phyloP scores from a whole-genome alignment of 805 yeast species.

The Saturnispora zaruensis region DNA sequence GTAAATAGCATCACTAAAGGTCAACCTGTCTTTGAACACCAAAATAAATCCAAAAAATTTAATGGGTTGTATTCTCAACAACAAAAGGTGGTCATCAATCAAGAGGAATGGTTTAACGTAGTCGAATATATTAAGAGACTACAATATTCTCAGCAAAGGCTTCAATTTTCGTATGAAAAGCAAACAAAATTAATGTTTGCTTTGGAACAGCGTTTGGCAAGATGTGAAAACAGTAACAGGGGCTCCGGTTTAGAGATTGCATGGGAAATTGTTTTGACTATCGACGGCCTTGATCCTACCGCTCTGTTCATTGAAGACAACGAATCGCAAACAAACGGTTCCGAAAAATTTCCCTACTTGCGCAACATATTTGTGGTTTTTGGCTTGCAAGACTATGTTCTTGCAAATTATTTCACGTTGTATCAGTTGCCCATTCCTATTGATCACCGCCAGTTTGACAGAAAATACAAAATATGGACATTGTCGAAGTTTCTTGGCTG shows the following conservation, averaged over 20 bases:
- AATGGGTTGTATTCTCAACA: neutral
- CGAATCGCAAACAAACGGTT: neutral
- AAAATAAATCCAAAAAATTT: neutral
- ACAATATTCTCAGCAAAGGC: conserved; percentile 10
- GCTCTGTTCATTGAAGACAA: conserved; percentile 2
- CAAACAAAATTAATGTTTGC: conserved; percentile 18
- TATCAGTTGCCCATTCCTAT: conserved; percentile 6
- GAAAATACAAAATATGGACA: conserved; percentile 18
- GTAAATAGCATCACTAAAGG: neutral
- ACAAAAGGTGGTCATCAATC: neutral
- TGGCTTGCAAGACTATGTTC: conserved; percentile 6
- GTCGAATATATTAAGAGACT: conserved; percentile 1
- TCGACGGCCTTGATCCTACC: conserved; percentile 21
- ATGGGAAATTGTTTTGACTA: conserved; percentile 24
- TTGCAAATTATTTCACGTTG: conserved; percentile 2
- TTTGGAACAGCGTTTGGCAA: conserved; percentile 24
- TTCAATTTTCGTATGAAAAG: conserved; percentile 11
- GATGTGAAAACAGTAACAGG: conserved; percentile 20
- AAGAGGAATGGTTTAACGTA: conserved; percentile 1
- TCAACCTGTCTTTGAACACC: neutral
- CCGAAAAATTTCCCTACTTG: conserved; percentile 17
- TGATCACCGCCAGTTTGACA: conserved; percentile 1
- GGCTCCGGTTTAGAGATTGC: conserved; percentile 26
- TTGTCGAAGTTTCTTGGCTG: conserved; percentile 27
- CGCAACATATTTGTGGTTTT: conserved; percentile 21